Percentiles rank a stretch among this genome's conserved stretches.
Conservation (phyloP, 2,329 filamentous ascomycete species). For the Aureobasidium sp. region DNA sequence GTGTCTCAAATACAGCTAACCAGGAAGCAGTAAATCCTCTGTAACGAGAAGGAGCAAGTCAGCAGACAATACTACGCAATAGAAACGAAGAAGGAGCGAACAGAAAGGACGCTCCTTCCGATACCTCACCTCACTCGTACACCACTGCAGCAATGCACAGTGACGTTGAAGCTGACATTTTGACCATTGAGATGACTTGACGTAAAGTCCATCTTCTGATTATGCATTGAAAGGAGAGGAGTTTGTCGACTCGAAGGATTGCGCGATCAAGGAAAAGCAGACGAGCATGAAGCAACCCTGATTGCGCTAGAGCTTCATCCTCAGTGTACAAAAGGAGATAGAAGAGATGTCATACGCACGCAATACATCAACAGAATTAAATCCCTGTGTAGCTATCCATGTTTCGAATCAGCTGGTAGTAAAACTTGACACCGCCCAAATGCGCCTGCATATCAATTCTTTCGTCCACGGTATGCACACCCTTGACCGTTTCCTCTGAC, state of each 20-base stretch:
- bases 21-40: too few relatives aligned
- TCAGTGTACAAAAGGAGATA: neutral
- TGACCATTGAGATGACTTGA: neutral
- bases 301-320: neutral
- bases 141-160: neutral
- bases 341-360: neutral
- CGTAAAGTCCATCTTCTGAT: neutral
- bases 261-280: neutral
- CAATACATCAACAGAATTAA: neutral
- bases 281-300: neutral
- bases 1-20: too few relatives aligned
- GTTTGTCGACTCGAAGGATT: neutral
- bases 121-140: neutral
- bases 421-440: slow-evolving; percentile 37
- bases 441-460: slow-evolving; percentile 38
- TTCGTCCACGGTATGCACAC: slow-evolving; percentile 48
- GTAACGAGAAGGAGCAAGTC: too few relatives aligned
- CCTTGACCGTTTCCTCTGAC: slow-evolving; percentile 37
- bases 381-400: neutral
- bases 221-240: neutral
- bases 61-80: too few relatives aligned
- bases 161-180: neutral
- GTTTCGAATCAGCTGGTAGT: slow-evolving; percentile 28
- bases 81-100: neutral
- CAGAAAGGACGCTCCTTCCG: neutral